Base-by-base conservation (phyloP, 106 monocot genomes). In the Vanilla planifolia region DNA sequence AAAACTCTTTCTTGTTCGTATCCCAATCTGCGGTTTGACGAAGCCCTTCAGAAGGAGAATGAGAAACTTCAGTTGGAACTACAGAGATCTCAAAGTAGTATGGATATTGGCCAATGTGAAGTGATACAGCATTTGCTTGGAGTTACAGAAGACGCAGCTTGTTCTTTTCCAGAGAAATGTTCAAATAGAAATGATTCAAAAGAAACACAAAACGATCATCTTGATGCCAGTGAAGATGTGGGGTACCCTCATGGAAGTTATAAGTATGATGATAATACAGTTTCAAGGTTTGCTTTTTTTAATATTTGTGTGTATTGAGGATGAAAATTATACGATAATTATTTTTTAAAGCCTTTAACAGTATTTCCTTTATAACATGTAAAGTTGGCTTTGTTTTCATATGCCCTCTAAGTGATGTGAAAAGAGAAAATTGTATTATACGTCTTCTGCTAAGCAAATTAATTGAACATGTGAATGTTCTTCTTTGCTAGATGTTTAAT, bases 21-120 rank as follows among this genome's bases (percentile, higher is more conserved):
- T 59, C 86, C 91, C 2, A 86, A 87, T 33, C 57, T 92, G 70
- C 70, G 80, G 5, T 84, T 92, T 24, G 59, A 83, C 20, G 71
- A 92, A 68, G 86, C 86, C n/a, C 76, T 92, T 26, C 67, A 73
- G 33, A 87, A 80, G 52, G 92, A 86, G 73, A 86, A 71, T 63
- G 92, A 92, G 69, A 92, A 87, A 65, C 75, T 92, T 24, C 83
- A 83, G 48, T 51, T 83, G 42, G 92, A 92, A 60, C 73, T 92
- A 47, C 92, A 87, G 48, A 86, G 80, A 55, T 92, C 92, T 27
- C 86, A 92, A 71, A 58, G 66, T 43, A 75, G 45, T 60, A 77
- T 83, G 85, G 95, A 95, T 63, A 41, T 72, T 51, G 61, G 71
- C 33, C 71, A 84, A 36, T 90, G 86, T 64, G 83, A 95, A 80